phyloP scores from a whole-genome alignment of 169 alveolate species.

The Besnoitia besnoiti region DNA sequence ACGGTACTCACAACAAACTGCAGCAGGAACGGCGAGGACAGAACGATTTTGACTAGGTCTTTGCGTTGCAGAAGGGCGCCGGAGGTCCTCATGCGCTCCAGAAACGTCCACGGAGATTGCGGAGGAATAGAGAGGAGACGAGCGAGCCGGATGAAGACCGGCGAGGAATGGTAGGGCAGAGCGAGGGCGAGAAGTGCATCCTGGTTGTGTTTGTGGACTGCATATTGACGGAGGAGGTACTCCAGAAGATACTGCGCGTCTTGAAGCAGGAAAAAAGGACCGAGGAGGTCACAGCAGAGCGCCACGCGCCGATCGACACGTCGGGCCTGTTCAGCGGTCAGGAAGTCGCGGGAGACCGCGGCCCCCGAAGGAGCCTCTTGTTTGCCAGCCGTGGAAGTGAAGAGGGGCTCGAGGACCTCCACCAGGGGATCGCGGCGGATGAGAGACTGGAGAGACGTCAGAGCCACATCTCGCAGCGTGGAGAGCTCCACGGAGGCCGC shows the following conservation, averaged over 20 bases:
- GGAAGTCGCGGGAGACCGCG: not conserved
- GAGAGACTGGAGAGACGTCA: not conserved
- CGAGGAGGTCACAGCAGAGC: slow-evolving; percentile 35
- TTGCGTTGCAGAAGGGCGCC: not conserved
- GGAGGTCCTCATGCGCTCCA: not conserved
- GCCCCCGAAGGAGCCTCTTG: not conserved
- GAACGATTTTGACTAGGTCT: not conserved
- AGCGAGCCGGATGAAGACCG: not conserved
- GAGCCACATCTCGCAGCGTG: slow-evolving; percentile 26
- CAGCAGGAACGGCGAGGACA: not conserved
- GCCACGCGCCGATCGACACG: not conserved
- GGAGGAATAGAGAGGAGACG: not conserved
- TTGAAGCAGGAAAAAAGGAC: slow-evolving; percentile 17
- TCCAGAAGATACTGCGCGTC: slow-evolving; percentile 19
- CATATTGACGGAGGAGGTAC: slow-evolving; percentile 15
- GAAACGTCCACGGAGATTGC: slow-evolving; percentile 11
- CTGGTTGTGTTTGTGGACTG: not conserved
- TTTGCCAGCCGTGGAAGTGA: not conserved
- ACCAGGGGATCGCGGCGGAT: slow-evolving; percentile 21
- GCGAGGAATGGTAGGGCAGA: slow-evolving; percentile 5
- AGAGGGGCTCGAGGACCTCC: not conserved
- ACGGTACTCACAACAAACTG: slow-evolving; percentile 13
- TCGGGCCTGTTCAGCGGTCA: not conserved
- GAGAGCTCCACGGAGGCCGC: slow-evolving; percentile 4
- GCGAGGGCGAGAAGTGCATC: slow-evolving; percentile 34